Percentiles rank a stretch among this genome's conserved stretches.
These are phyloP conservation scores for Solanum microdontum DNA, from an alignment of 257 asterid genomes.

Conservation along the genomic window DNA sequence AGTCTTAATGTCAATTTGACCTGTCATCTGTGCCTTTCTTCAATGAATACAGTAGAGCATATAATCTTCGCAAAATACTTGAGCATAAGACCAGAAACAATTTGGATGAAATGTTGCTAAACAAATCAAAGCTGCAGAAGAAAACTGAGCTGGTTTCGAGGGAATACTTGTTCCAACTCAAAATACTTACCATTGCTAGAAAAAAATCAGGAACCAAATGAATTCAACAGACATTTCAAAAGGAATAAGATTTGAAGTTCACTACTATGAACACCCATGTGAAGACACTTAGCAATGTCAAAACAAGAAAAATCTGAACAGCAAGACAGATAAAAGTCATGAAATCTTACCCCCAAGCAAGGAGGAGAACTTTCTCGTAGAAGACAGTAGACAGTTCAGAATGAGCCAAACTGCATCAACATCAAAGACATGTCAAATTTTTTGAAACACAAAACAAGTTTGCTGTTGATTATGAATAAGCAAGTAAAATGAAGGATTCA, in stretches of 20 bases:
- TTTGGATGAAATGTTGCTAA: neutral
- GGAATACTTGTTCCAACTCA: neutral
- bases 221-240: neutral
- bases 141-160: neutral
- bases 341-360: conserved; percentile 82
- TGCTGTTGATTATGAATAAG: neutral
- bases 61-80: neutral
- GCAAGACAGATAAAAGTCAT: neutral
- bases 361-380: conserved; percentile 84
- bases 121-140: neutral
- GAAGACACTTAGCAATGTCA: neutral
- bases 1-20: neutral
- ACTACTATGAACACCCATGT: neutral
- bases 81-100: neutral
- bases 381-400: conserved; percentile 87
- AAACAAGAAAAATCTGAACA: neutral
- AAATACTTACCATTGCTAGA: neutral
- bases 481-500: conserved; percentile 4
- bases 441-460: neutral
- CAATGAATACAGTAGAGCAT: neutral
- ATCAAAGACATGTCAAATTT: neutral
- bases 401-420: conserved; percentile 69
- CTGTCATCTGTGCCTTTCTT: neutral
- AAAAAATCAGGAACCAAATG: neutral
- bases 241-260: neutral